These are phyloP conservation scores for Coemansia reversa DNA, from an alignment of 192 early-diverging fungal species.

Conservation along the genomic window DNA sequence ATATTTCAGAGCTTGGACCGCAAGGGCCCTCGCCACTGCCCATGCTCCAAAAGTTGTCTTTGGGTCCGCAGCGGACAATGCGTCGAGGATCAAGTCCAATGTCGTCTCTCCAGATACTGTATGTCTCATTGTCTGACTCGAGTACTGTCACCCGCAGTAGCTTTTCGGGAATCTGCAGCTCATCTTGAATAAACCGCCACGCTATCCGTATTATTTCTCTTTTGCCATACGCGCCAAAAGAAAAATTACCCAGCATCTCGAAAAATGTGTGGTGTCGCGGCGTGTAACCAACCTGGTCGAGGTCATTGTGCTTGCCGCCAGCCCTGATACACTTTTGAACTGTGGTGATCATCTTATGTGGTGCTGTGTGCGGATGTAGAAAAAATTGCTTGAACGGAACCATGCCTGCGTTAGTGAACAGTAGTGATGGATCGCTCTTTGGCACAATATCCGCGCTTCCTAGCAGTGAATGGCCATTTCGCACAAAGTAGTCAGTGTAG, in stretches of 20 bases:
- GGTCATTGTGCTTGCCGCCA: constrained; percentile 98
- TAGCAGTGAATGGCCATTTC: constrained; percentile 67
- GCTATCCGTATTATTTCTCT: constrained; percentile 82
- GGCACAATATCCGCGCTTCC: constrained; percentile 88
- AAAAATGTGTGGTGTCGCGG: constrained; percentile 99
- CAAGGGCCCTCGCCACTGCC: constrained; percentile 91
- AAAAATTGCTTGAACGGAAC: constrained; percentile 97
- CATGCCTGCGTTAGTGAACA: constrained; percentile 98
- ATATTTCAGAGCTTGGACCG: constrained; percentile 96
- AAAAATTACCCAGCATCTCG: constrained; percentile 99
- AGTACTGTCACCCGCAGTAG: constrained; percentile 94
- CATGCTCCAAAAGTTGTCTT: constrained; percentile 99
- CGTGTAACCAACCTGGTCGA: constrained; percentile 96
- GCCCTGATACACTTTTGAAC: constrained; percentile 98
- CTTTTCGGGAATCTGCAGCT: constrained; percentile 74
- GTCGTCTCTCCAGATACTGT: constrained; percentile 78
- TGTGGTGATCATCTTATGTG: constrained; percentile 83
- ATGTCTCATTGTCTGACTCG: constrained; percentile 73
- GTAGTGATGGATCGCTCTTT: constrained; percentile 87
- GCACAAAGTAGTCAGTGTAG: constrained; percentile 81
- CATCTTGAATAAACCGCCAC: constrained; percentile 87
- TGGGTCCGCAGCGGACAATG: constrained; percentile 77
- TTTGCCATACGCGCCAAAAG: constrained; percentile 98
- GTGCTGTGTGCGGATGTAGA: constrained; percentile 79
- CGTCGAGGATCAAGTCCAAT: constrained; percentile 76